phyloP scores from a whole-genome alignment of 306 rosid genomes.

The Prunus campanulata region DNA sequence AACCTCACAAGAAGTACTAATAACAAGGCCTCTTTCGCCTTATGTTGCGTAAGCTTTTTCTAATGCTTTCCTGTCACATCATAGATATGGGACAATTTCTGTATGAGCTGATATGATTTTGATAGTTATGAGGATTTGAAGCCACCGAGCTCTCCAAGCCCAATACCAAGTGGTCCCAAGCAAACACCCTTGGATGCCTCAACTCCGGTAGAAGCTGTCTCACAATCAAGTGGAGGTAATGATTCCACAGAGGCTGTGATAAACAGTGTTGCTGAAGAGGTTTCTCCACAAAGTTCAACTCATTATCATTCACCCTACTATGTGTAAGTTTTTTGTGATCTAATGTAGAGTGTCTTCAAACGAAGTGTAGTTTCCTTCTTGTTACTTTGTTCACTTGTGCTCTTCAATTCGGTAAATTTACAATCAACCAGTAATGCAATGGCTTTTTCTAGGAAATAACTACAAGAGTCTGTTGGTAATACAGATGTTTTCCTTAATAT shows the following conservation, averaged over 20 bases:
- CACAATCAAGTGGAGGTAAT: conserved; percentile 26
- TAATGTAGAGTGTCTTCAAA: neutral
- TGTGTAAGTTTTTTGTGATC: conserved; percentile 34
- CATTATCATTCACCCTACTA: conserved; percentile 38
- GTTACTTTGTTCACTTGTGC: neutral
- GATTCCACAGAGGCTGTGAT: conserved; percentile 10
- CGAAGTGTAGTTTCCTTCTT: neutral
- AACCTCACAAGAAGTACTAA: conserved; percentile 22
- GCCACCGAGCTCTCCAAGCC: conserved; percentile 63
- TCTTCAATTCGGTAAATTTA: neutral
- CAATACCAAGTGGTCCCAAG: conserved; percentile 43
- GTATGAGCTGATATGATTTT: conserved; percentile 15
- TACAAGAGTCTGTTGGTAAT: neutral
- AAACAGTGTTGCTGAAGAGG: conserved; percentile 8
- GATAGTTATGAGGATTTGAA: conserved; percentile 57
- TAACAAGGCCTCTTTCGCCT: conserved; percentile 48
- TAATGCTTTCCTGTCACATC: neutral
- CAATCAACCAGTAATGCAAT: neutral
- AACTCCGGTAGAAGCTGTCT: conserved; percentile 20
- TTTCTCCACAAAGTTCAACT: conserved; percentile 33
- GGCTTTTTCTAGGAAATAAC: neutral
- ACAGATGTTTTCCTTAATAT: neutral
- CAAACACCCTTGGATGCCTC: conserved; percentile 25
- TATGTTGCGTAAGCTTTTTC: conserved; percentile 47
- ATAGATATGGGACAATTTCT: neutral